A percentile compares a stretch with the other conserved stretches of the same genome.
Evolutionary conservation across 1,139 yeast species (phyloP).

Genomic region (Geotrichum candidum): DNA sequence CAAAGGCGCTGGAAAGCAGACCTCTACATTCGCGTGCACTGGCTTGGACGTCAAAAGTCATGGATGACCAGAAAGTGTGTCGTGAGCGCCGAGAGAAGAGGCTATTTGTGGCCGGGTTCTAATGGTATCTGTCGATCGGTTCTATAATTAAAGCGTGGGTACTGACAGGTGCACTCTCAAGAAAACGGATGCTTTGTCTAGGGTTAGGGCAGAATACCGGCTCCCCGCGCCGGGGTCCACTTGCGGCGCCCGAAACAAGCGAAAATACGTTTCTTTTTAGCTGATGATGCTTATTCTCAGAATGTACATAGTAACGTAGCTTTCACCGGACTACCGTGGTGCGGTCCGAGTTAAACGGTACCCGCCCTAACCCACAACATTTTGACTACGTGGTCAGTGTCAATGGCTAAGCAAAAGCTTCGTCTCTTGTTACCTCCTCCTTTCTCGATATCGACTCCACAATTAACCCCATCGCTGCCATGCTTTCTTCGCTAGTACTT

Average conservation of each 20-base stretch:
- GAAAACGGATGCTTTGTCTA: background rate
- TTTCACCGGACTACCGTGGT: background rate
- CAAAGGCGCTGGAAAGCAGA: conserved; percentile 34
- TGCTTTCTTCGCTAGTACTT: background rate
- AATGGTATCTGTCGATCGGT: background rate
- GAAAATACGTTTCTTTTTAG: too few relatives aligned
- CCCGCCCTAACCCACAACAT: background rate
- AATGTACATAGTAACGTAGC: background rate
- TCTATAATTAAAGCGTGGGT: background rate
- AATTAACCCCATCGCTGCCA: background rate
- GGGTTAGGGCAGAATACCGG: background rate
- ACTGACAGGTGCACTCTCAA: background rate
- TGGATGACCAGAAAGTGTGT: background rate
- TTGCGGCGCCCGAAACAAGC: too few relatives aligned
- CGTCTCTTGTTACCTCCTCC: background rate
- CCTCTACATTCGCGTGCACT: background rate
- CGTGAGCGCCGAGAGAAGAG: background rate
- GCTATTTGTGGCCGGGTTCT: background rate
- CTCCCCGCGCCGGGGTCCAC: background rate
- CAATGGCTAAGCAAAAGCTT: background rate
- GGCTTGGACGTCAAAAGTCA: background rate
- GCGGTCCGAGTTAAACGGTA: background rate
- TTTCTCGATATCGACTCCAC: background rate
- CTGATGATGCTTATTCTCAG: too few relatives aligned
- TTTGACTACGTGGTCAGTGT: background rate